Base-by-base conservation (phyloP, 495 filamentous ascomycete species). In the Cercophora scortea region DNA sequence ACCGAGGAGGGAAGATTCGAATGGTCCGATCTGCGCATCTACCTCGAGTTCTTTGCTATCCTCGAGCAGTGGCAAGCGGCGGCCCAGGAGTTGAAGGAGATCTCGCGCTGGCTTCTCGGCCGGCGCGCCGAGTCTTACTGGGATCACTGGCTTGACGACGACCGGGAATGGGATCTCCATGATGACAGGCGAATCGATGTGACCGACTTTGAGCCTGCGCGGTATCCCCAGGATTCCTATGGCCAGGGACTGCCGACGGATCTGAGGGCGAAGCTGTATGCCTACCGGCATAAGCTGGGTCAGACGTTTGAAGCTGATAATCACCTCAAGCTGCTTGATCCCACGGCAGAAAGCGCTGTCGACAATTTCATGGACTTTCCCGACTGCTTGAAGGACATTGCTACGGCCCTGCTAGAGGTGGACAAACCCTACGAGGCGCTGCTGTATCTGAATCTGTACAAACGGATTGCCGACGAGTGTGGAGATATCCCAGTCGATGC, bases 161-260 rank as follows among this genome's bases (percentile, higher is more conserved):
- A 98, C 66, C 79, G 90, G 51, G 93, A 98, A 72, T 98, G 89
- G 87, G 93, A 98, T 61, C 57, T 78, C 4, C 78, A 82, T 32
- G 81, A 91, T 69, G 74, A 76, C 3, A 83, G 88, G 33, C 79
- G 90, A 39, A 72, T 82, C 39, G 72, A 71, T 36, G 75, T 81
- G 33, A 70, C 79, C 12, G 69, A 77, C 19, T 75, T 75, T 39
- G 63, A 69, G 19, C 54, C 68, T 1, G 78, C 78, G 6, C 87
- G 66, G 49, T 85, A 81, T 67, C 75, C 79, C 1, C 61, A 60
- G 11, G 74, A 79, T 18, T 71, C 76, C 0, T 97, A 96, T 60
- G 89, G 89, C 3, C 65, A 76, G 34, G 84, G 85, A 1, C 75
- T 98, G 12, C 93, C 93, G 0, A 60, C 88, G 4, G 91, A 96